Conservation (phyloP, 179 eudicot species). For the Dionaea muscipula region DNA sequence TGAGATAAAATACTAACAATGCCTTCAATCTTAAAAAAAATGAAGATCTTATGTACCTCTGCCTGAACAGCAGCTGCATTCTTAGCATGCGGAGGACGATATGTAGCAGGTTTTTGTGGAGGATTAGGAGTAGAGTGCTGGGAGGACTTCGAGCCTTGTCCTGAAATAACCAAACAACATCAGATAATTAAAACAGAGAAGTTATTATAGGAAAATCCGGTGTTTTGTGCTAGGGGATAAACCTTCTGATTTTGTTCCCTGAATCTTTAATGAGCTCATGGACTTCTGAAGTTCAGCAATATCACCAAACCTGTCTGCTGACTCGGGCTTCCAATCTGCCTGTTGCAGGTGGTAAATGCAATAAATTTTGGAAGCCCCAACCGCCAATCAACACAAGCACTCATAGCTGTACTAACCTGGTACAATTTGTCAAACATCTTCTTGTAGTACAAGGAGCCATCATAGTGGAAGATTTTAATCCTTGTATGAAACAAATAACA, state of each 20-base stretch:
- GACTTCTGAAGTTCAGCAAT: slow-evolving; percentile 59
- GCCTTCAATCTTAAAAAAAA: not conserved
- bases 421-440: slow-evolving; percentile 81
- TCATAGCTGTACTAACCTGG: slow-evolving; percentile 43
- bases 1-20: not conserved
- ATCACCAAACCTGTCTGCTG: slow-evolving; percentile 65
- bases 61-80: slow-evolving; percentile 67
- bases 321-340: slow-evolving; percentile 98
- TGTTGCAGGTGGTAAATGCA: slow-evolving; percentile 15
- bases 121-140: slow-evolving; percentile 30
- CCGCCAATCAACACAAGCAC: not conserved
- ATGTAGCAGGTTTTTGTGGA: slow-evolving; percentile 75
- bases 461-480: slow-evolving; percentile 77
- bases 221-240: not conserved
- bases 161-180: slow-evolving; percentile 20
- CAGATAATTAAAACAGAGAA: not conserved
- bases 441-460: slow-evolving; percentile 68
- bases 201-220: too few species aligned
- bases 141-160: slow-evolving; percentile 55
- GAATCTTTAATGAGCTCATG: slow-evolving; percentile 54
- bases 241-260: slow-evolving; percentile 59
- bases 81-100: slow-evolving; percentile 92
- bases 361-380: not conserved
- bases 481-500: slow-evolving; percentile 24
- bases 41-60: slow-evolving; percentile 38